Evolutionary conservation across 2,329 filamentous ascomycete species (phyloP), one percentile per base, ranked within the genome.

Genomic region (Alternaria brassicae): DNA sequence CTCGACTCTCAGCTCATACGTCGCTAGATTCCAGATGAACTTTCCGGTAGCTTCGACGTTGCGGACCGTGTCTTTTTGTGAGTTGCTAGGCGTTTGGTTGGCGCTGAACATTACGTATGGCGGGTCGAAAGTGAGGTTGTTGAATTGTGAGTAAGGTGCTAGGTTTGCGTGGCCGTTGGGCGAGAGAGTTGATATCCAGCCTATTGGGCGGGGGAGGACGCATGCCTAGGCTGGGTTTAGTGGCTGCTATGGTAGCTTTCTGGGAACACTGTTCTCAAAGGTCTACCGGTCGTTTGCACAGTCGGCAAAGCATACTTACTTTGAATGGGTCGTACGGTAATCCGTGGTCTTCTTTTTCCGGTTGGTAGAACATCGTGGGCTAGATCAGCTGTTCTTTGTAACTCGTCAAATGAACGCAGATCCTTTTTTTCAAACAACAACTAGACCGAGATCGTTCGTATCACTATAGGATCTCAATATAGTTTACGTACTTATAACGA

Each of bases 71-170:
- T 88, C 85, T 70, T 88, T 88, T 57, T 83, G 82, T 0, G 66
- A 51, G 2, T 68, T 70, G 8, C 73, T 62, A 0, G 80, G 74
- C 0, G 82, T 85, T 70, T 87, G 84, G 73, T 88, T 88, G 3
- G 83, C 81, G 32, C 78, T 79, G 80, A 89, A 88, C 82, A 88
- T 86, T 27, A 88, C 82, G 67, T 86, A 87, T 0, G 86, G 86
- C 0, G 86, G 86, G 69, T 87, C 85, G 74, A 87, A 88, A 30
- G 84, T 87, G 0, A 88, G 80, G 63, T 88, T 88, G 73, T 84
- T 87, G 80, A 88, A 88, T 73, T 88, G 86, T 0, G 78, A 83
- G 75, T 85, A 88, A 0, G 86, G 86, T 0, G 86, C 86, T 2
- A 88, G 81, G 64, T 88, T 88, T 69, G 84, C 78, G 48, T 75